Conservation (phyloP, 768 basidiomycete species). For the Strobilomyces echinocephalus region DNA sequence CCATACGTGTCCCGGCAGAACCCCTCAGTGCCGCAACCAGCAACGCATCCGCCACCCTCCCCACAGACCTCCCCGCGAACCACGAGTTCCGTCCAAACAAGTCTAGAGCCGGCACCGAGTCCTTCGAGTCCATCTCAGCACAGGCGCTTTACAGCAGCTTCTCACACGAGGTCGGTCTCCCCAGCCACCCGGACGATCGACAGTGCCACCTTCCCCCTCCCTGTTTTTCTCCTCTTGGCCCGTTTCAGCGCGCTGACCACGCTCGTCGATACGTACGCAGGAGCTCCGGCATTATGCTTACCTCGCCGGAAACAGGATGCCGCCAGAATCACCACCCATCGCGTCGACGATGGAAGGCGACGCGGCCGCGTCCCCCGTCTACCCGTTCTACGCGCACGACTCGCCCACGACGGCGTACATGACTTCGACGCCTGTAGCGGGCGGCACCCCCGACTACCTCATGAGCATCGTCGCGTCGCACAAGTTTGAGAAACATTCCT, state of each 20-base stretch:
- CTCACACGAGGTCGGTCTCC: conserved; percentile 39
- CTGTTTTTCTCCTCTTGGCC: neutral
- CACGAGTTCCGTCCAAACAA: conserved; percentile 29
- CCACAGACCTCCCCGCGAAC: conserved; percentile 14
- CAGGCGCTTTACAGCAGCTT: conserved; percentile 35
- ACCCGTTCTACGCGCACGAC: conserved; percentile 26
- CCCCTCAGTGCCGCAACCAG: neutral
- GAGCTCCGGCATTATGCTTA: conserved; percentile 44
- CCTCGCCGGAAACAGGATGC: conserved; percentile 14
- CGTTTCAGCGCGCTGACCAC: conserved; percentile 11
- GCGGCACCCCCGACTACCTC: conserved; percentile 28
- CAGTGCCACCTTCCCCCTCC: neutral
- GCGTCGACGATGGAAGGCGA: conserved; percentile 1
- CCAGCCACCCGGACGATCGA: neutral
- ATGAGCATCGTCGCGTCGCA: conserved; percentile 36
- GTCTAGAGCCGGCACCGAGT: conserved; percentile 14
- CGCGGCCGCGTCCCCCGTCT: neutral
- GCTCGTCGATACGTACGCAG: conserved; percentile 26
- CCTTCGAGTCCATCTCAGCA: conserved; percentile 37
- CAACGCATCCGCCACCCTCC: conserved; percentile 5
- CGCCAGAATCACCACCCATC: conserved; percentile 1
- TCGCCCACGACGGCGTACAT: conserved; percentile 20
- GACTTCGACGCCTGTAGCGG: conserved; percentile 6
- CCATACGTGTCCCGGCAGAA: conserved; percentile 15
- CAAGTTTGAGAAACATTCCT: conserved; percentile 40